phyloP scores from a whole-genome alignment of 2,329 filamentous ascomycete genomes.

The Coniella lustricola region DNA sequence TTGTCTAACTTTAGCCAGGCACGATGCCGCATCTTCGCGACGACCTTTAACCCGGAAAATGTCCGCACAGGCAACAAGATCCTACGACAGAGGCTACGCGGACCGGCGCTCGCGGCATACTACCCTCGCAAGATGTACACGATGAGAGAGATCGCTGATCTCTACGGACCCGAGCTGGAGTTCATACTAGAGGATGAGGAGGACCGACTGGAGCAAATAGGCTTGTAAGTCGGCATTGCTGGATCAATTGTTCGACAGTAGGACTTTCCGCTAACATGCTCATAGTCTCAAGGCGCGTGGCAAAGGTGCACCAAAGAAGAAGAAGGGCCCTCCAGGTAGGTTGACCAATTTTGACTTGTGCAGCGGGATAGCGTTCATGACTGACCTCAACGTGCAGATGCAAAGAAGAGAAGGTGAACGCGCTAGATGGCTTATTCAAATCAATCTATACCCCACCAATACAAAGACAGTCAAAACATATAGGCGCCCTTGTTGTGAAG shows the following conservation, averaged over 20 bases:
- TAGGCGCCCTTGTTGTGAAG: too few species aligned
- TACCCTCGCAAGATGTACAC: slow-evolving; percentile 73
- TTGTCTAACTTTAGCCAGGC: slow-evolving; percentile 42
- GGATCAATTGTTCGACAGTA: background rate
- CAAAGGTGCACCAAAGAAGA: slow-evolving; percentile 87
- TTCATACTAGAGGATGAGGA: slow-evolving; percentile 71
- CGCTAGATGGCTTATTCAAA: slow-evolving; percentile 2
- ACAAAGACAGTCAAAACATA: background rate
- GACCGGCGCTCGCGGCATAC: slow-evolving; percentile 77
- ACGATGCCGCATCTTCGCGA: slow-evolving; percentile 88
- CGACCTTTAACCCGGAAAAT: slow-evolving; percentile 80
- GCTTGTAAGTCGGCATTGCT: slow-evolving; percentile 41
- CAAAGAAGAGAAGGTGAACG: slow-evolving; percentile 32
- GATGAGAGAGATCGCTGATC: slow-evolving; percentile 65
- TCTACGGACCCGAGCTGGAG: slow-evolving; percentile 59
- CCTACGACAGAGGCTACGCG: slow-evolving; percentile 77
- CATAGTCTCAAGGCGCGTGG: slow-evolving; percentile 70
- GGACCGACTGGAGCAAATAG: slow-evolving; percentile 69
- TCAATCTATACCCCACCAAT: slow-evolving; percentile 4
- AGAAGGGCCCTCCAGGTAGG: slow-evolving; percentile 48
- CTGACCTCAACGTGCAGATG: slow-evolving; percentile 23
- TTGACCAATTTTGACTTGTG: slow-evolving; percentile 16
- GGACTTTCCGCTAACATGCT: slow-evolving; percentile 12
- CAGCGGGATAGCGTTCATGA: slow-evolving; percentile 34
- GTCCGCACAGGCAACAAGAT: slow-evolving; percentile 85